A percentile compares a stretch with the other conserved stretches of the same genome.
phyloP scores from a whole-genome alignment of 164 flowering plant species.

The Pachysandra terminalis region DNA sequence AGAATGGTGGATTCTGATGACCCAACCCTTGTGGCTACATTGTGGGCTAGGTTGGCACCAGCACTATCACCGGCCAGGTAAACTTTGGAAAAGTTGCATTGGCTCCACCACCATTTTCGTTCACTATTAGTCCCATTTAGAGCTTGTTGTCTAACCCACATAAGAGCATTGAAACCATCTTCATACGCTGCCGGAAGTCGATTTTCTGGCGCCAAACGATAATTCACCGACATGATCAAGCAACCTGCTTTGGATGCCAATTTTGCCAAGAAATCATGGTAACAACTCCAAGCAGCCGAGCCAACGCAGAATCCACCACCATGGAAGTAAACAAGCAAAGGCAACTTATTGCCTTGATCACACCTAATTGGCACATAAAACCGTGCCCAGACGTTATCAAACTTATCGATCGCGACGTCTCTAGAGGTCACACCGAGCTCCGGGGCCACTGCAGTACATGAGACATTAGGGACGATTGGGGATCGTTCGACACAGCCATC shows the following conservation, averaged over 20 bases:
- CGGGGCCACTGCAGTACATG: conserved; percentile 18
- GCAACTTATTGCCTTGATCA: conserved; percentile 26
- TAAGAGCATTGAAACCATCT: conserved; percentile 34
- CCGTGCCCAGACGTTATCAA: conserved; percentile 39
- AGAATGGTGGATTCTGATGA: conserved; percentile 2
- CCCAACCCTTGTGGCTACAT: conserved; percentile 30
- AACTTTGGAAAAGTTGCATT: conserved; percentile 33
- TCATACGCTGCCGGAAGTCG: conserved; percentile 57
- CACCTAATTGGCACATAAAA: conserved; percentile 42
- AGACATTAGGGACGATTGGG: conserved; percentile 40
- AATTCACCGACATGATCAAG: conserved; percentile 46
- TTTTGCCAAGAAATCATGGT: conserved; percentile 42
- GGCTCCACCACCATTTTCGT: conserved; percentile 32
- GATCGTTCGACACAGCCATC: conserved; percentile 60
- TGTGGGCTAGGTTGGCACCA: conserved; percentile 49
- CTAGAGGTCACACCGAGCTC: conserved; percentile 35
- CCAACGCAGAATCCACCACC: conserved; percentile 71
- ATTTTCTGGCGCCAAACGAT: conserved; percentile 52
- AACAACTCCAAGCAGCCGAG: conserved; percentile 61
- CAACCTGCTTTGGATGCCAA: conserved; percentile 31
- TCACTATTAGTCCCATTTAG: conserved; percentile 16
- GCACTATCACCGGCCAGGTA: conserved; percentile 53
- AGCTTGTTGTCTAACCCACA: conserved; percentile 33
- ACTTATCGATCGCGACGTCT: conserved; percentile 44
- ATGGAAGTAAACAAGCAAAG: conserved; percentile 53